Evolutionary conservation across 805 yeast genomes (phyloP).

Genomic region (Metschnikowia baotianmanensis): DNA sequence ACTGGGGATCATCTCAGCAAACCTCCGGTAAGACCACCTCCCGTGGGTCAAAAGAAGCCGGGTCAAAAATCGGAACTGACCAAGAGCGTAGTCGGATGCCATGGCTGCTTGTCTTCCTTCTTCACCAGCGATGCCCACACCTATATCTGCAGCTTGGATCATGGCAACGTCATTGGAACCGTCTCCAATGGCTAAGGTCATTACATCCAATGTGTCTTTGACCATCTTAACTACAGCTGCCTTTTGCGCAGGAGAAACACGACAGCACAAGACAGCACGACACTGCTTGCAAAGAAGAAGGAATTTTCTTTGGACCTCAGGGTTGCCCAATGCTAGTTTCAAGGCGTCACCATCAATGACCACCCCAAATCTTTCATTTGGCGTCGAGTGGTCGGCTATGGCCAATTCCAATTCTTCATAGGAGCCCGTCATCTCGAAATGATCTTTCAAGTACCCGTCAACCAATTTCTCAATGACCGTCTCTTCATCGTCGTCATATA

Average conservation of each 20-base stretch:
- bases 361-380: constrained; percentile 54
- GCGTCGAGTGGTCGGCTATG: constrained; percentile 61
- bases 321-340: constrained; percentile 40
- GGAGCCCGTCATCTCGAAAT: constrained; percentile 61
- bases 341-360: constrained; percentile 72
- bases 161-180: constrained; percentile 87
- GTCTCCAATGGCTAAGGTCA: constrained; percentile 81
- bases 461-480: constrained; percentile 48
- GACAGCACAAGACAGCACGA: constrained; percentile 75
- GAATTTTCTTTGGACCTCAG: constrained; percentile 46
- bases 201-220: constrained; percentile 60
- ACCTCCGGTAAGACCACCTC: constrained; percentile 75
- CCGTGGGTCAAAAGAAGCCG: constrained; percentile 74
- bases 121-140: constrained; percentile 84
- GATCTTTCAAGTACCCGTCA: constrained; percentile 49
- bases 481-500: constrained; percentile 17
- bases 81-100: constrained; percentile 82
- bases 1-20: constrained; percentile 76
- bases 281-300: constrained; percentile 72
- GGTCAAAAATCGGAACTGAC: constrained; percentile 69
- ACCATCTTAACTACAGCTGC: constrained; percentile 72
- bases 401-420: constrained; percentile 54
- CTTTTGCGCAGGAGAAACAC: constrained; percentile 83
- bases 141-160: constrained; percentile 84
- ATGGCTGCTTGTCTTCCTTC: constrained; percentile 87